A percentile compares a stretch with the other conserved stretches of the same genome.
Evolutionary conservation across 352 stramenopile species (phyloP).

Genomic region (Phytophthora brassicae): DNA sequence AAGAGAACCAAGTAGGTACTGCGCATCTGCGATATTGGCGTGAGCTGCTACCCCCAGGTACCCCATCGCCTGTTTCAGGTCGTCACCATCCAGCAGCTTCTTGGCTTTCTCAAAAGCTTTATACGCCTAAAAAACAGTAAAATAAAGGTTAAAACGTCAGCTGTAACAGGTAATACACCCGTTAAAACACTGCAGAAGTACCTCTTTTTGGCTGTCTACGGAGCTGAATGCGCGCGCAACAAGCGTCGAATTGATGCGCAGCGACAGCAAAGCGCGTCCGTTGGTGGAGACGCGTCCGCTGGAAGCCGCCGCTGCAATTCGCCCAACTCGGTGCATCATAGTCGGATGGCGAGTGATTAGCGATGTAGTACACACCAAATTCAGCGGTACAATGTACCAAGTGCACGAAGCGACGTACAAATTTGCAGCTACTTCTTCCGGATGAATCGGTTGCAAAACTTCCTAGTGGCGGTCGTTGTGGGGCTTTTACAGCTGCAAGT

Average conservation of each 20-base stretch:
- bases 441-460: slow-evolving; percentile 6
- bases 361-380: slow-evolving; percentile 15
- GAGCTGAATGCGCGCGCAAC: slow-evolving; percentile 28
- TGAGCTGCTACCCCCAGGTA: slow-evolving; percentile 59
- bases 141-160: no score
- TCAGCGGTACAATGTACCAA: neutral
- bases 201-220: slow-evolving; percentile 31
- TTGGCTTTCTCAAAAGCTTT: slow-evolving; percentile 64
- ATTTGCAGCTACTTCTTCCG: neutral
- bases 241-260: neutral
- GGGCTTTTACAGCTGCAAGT: neutral
- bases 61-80: slow-evolving; percentile 62
- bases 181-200: slow-evolving; percentile 15
- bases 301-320: slow-evolving; percentile 16
- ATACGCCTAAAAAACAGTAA: slow-evolving; percentile 30
- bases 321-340: slow-evolving; percentile 27
- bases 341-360: slow-evolving; percentile 9
- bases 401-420: slow-evolving; percentile 21
- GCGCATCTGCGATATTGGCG: slow-evolving; percentile 66
- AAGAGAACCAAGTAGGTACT: slow-evolving; percentile 73
- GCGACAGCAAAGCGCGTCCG: slow-evolving; percentile 3
- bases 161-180: no score
- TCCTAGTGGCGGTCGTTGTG: slow-evolving; percentile 13
- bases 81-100: slow-evolving; percentile 53
- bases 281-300: neutral